A percentile compares a stretch with the other conserved stretches of the same genome.
These are phyloP conservation scores for Colletotrichum tamarilloi DNA, from an alignment of 2,329 filamentous ascomycete genomes.

Conservation along the genomic window DNA sequence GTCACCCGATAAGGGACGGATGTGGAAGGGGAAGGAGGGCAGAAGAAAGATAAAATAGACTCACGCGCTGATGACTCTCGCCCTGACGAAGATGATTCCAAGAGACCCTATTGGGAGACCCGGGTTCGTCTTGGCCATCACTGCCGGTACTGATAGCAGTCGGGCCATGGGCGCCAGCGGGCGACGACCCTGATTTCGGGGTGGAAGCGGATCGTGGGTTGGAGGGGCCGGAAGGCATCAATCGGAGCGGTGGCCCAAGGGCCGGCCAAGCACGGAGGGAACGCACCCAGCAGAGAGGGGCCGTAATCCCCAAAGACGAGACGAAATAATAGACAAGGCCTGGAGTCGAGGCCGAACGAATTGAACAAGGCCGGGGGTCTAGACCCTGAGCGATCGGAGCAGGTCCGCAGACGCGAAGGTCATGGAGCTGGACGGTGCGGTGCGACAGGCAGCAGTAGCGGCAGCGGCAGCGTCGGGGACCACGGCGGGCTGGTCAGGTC, in stretches of 20 bases:
- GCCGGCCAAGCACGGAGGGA: slow-evolving; percentile 3
- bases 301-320: background rate
- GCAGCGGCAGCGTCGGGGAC: background rate
- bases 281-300: slow-evolving; percentile 9
- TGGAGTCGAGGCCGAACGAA: background rate
- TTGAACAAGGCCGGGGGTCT: background rate
- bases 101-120: slow-evolving; percentile 7
- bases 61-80: slow-evolving; percentile 30
- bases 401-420: background rate
- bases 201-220: slow-evolving; percentile 30
- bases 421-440: background rate
- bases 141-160: background rate
- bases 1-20: background rate
- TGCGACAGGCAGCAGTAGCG: background rate
- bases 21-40: background rate
- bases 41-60: background rate
- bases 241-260: slow-evolving; percentile 24
- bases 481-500: background rate
- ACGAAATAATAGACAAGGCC: too few relatives aligned
- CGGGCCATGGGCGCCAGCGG: background rate
- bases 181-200: slow-evolving; percentile 20
- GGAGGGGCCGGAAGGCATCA: slow-evolving; percentile 33
- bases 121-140: slow-evolving; percentile 11
- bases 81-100: slow-evolving; percentile 29
- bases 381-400: background rate